Base-by-base conservation (phyloP, 1,284 basidiomycete genomes). In the Phellopilus nigrolimitatus region DNA sequence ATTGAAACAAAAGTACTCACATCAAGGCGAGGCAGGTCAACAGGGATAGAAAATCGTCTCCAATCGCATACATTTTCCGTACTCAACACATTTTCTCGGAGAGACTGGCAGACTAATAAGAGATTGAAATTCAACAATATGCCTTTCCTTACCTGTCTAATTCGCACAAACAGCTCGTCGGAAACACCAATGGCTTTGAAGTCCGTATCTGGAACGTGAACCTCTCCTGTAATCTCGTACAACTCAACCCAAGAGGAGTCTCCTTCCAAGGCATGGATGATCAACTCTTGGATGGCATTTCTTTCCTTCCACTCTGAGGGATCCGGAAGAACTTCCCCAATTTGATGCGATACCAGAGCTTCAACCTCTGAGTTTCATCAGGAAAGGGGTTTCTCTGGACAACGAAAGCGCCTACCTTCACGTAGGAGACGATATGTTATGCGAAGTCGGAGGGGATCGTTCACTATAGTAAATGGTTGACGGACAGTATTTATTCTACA, bases 21-120 rank as follows among this genome's bases (percentile, higher is more conserved):
- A 62, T 83, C 80, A 73, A 91, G 84, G 49, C 76, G 75, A 1
- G 91, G 90, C 38, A 93, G 73, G 61, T 92, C 91, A 2, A 93
- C 84, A 10, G 89, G 89, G 40, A 92, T 88, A 43, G 71, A 74
- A 34, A 92, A 78, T 56, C 84, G 77, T 44, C 79, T 73, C 87
- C 88, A 91, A 21, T 67, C 62, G 4, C 71, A 71, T 53, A 64
- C 53, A 19, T 69, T 63, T 10, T 62, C 56, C 34, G 67, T 58
- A 22, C 30, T 9, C 5, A 37, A 43, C 9, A 69, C 63, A 53
- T 45, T 46, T 22, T 41, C 33, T 38, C 41, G 51, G 19, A 61
- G 47, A 24, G 51, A 24, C 49, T 57, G n/a, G n/a, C n/a, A 13
- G 73, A 71, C 60, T 65, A 66, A 46, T 72, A 10, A 69, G 41